A percentile compares a stretch with the other conserved stretches of the same genome.
phyloP scores from a whole-genome alignment of 75 land plant genomes.

The Sequoiadendron giganteum region DNA sequence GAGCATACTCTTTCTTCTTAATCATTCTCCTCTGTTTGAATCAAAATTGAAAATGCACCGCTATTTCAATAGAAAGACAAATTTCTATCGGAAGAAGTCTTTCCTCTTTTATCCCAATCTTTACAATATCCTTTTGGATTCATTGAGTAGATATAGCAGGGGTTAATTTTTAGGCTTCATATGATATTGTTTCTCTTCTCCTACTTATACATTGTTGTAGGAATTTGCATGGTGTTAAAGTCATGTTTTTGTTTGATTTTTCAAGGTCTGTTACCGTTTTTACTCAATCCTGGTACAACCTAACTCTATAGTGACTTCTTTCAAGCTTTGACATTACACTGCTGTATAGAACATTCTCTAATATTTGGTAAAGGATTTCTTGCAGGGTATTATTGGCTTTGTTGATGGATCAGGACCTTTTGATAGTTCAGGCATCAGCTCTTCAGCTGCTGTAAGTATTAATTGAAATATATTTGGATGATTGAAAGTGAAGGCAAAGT shows the following conservation, averaged over 20 bases:
- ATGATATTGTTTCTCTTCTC: neutral
- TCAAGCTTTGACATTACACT: neutral
- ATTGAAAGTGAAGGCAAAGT: neutral
- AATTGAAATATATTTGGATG: neutral
- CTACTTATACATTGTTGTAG: neutral
- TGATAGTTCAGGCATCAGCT: constrained; percentile 97
- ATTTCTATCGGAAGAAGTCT: neutral
- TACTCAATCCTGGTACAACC: neutral
- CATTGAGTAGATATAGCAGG: neutral
- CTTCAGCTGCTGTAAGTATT: constrained; percentile 88
- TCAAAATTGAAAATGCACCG: neutral
- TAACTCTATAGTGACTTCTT: neutral
- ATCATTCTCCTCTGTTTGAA: neutral
- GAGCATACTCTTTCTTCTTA: neutral
- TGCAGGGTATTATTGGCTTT: constrained; percentile 82
- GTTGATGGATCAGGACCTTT: constrained; percentile 81
- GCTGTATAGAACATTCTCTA: neutral
- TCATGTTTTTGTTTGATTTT: neutral
- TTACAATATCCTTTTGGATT: neutral
- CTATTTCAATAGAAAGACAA: neutral
- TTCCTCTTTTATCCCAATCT: neutral
- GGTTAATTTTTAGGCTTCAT: neutral
- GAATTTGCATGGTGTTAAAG: neutral
- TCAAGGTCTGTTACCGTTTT: neutral
- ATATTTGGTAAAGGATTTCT: neutral